Conservation (phyloP, 2,329 filamentous ascomycete genomes). For the Aspergillus udagawae region DNA sequence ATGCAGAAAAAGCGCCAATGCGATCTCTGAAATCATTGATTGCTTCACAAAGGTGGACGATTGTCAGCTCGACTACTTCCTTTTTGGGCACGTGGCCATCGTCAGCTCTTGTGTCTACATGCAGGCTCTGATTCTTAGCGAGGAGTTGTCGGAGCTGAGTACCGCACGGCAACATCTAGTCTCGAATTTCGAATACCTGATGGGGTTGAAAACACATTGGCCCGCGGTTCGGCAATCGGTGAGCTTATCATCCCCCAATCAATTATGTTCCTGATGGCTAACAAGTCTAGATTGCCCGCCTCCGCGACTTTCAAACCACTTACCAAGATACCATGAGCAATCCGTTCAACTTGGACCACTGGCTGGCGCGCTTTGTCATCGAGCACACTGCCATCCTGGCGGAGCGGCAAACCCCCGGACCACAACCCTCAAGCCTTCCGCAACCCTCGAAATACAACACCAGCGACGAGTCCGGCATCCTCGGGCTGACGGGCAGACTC, state of each 20-base stretch:
- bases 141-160: conserved; percentile 7
- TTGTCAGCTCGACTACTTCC: conserved; percentile 18
- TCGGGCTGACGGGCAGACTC: not conserved
- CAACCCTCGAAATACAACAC: not conserved
- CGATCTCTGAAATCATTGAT: conserved; percentile 15
- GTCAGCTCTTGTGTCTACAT: conserved; percentile 21
- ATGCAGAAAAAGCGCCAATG: conserved; percentile 15
- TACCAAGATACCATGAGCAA: conserved; percentile 16
- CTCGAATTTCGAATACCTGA: conserved; percentile 19
- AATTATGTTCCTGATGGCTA: not conserved
- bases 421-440: not conserved
- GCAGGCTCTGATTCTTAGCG: conserved; percentile 16
- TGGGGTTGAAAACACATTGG: conserved; percentile 18
- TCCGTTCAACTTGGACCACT: conserved; percentile 19
- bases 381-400: conserved; percentile 16
- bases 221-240: conserved; percentile 17
- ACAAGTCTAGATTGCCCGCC: conserved; percentile 11
- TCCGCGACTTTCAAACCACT: conserved; percentile 18
- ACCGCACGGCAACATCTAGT: conserved; percentile 13
- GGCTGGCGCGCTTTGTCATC: conserved; percentile 22
- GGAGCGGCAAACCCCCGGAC: conserved; percentile 6
- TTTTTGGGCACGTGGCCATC: conserved; percentile 18
- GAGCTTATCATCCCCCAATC: not conserved
- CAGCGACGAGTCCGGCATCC: not conserved
- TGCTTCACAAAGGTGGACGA: conserved; percentile 10